Percentiles rank a stretch among this genome's conserved stretches.
Conservation (phyloP, 2,329 filamentous ascomycete species). For the Dryadomyces quercus-mongolicae region DNA sequence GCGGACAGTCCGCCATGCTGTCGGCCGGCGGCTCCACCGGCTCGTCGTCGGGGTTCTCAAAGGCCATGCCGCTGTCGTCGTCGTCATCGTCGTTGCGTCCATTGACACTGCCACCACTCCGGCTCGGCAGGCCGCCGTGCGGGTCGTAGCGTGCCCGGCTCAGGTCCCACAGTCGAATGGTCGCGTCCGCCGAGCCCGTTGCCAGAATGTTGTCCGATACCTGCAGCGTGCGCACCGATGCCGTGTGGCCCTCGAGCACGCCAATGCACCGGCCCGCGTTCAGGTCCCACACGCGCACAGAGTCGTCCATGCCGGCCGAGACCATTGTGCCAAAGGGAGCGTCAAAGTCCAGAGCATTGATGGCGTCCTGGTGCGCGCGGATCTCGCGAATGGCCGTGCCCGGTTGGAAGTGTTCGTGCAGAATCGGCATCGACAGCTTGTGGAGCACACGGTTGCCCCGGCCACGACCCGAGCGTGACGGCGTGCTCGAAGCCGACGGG, state of each 20-base stretch:
- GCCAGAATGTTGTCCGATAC: conserved; percentile 93
- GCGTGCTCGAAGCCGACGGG: conserved; percentile 40
- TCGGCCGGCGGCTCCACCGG: conserved; percentile 60
- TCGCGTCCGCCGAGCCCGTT: conserved; percentile 89
- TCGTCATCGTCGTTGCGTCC: conserved; percentile 29
- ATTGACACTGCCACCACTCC: conserved; percentile 49
- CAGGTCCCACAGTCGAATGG: conserved; percentile 88
- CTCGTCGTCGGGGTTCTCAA: conserved; percentile 57
- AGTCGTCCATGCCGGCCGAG: conserved; percentile 83
- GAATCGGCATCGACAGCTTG: conserved; percentile 79
- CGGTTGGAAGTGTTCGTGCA: conserved; percentile 90
- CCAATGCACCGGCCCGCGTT: conserved; percentile 90
- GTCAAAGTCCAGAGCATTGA: conserved; percentile 91
- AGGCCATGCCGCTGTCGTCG: conserved; percentile 57
- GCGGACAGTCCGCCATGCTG: conserved; percentile 76
- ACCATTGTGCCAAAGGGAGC: conserved; percentile 95
- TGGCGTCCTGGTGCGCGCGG: conserved; percentile 73
- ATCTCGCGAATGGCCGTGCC: conserved; percentile 82
- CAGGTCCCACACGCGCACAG: conserved; percentile 90
- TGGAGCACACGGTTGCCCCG: conserved; percentile 43
- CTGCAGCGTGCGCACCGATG: conserved; percentile 83
- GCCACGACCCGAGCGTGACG: conserved; percentile 29
- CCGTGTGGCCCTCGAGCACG: conserved; percentile 82
- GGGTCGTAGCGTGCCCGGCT: conserved; percentile 79
- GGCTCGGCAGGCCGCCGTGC: conserved; percentile 41